Evolutionary conservation across 768 basidiomycete species (phyloP), one percentile per base, ranked within the genome.

Genomic region (Hericium alpestre): DNA sequence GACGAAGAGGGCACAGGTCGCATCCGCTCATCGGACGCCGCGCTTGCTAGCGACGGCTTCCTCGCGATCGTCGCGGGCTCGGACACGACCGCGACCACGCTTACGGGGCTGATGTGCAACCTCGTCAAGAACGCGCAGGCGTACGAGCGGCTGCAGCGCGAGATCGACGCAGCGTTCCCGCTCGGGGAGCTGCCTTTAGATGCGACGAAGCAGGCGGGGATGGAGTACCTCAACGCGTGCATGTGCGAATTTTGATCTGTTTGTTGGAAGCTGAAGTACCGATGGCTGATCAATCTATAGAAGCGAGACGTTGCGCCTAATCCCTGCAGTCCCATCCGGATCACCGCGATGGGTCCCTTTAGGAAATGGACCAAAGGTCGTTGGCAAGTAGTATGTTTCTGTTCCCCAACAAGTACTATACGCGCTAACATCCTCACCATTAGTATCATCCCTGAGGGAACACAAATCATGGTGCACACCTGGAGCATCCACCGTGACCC

Each of bases 401-500:
- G 12, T 5, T 12, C 20, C 15, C 48, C 48, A 49, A 13, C 9
- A 12, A 13, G 4, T 41, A 41, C 40, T 13, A 41, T 41, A n/a
- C 40, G n/a, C 40, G 5, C 22, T 15, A 18, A 43, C 12, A 40
- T 40, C 46, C 22, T 25, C 23, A 22, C 51, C 18, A 61, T 49
- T 9, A 62, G 61, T 39, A 48, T 53, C 13, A 54, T 62, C 11
- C 58, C 61, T 37, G 61, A 64, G 48, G 53, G 56, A 10, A 64
- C 63, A 10, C 51, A 56, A 39, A 48, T 64, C 10, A 38, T 41
- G 48, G 43, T 64, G 9, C 47, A 62, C 15, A 53, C 61, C 3
- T 58, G 56, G 37, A 52, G 53, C 51, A 25, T 63, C 8, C 62
- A 63, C 22, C 62, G 60, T 15, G 60, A 63, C 38, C 53, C 57